Base-by-base conservation (phyloP, 1,139 yeast genomes). In the Saccharomyces hybrid region DNA sequence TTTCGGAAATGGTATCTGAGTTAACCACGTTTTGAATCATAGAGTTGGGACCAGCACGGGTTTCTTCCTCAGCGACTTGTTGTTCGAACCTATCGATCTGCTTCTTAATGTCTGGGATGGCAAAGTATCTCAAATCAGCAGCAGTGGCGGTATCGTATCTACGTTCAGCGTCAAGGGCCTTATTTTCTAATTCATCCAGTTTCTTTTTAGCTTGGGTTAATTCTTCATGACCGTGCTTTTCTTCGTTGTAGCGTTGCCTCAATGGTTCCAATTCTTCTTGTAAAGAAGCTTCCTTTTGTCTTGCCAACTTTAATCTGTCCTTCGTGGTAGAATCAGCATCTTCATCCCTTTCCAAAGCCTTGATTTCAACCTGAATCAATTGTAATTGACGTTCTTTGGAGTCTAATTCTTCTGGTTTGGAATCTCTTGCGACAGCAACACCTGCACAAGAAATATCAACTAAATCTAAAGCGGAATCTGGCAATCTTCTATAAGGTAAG, bases 371-470 rank as follows among this genome's bases (percentile, higher is more conserved):
- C 65, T 90, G 96, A 42, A 93, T 74, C 63, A 93, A 80, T 69
- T 90, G 95, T 55, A 91, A 79, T 73, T 89, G 89, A 73, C 99
- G 87, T 73, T 93, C 99, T 63, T 90, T 80, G 51, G 83, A 85
- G 72, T 93, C 99, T 64, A 93, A 79, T 69, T 90, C 97, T 73
- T 93, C 99, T 1, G 99, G 99, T 70, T 89, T 89, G 3, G 98
- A 91, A 69, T 93, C 99, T 72, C 99, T 83, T 2, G 97, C 96
- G 53, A 93, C 99, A 1, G 98, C 98, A 50, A 93, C 99, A 55
- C 96, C 84, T 1, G 99, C 99, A 52, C 98, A 96, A 8, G 97
- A 82, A 70, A 93, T 97, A 75, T 93, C 99, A 61, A 93, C 89
- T 64, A 93, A 78, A 72, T 93, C 99, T 58, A 93, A 96, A 0